Percentiles rank a stretch among this genome's conserved stretches.
Evolutionary conservation across 1,139 yeast genomes (phyloP).

Genomic region (Magnusiomyces fungicola): DNA sequence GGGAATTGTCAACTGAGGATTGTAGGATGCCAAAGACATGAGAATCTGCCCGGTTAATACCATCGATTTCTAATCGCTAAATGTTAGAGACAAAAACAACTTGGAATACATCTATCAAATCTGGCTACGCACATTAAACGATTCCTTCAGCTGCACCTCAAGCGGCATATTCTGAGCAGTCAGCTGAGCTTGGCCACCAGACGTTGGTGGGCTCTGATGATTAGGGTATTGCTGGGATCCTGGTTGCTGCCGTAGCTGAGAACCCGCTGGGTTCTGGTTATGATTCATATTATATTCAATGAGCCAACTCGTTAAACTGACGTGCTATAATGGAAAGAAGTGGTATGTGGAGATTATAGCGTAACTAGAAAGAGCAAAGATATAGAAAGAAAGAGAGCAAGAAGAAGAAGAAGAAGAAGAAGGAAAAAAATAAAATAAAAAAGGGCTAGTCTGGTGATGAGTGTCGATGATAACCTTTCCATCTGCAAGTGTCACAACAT

Average conservation of each 20-base stretch:
- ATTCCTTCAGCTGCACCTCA: neutral
- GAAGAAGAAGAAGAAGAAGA: neutral
- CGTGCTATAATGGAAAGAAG: too few species aligned
- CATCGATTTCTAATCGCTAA: neutral
- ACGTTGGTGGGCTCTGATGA: neutral
- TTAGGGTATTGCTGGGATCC: neutral
- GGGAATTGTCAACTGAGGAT: neutral
- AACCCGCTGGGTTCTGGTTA: neutral
- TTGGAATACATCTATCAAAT: neutral
- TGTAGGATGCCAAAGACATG: neutral
- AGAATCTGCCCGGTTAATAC: neutral
- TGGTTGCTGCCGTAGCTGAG: neutral
- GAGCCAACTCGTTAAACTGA: too few species aligned
- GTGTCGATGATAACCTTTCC: too few species aligned
- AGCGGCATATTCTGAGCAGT: neutral
- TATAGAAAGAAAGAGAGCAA: neutral
- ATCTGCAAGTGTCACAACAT: too few species aligned
- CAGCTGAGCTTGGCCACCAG: neutral
- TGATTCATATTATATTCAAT: neutral
- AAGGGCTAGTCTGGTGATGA: neutral
- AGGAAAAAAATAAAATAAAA: too few species aligned
- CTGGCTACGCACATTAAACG: neutral
- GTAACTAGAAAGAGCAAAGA: too few species aligned
- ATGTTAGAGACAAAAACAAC: neutral
- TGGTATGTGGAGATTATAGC: too few species aligned